Base-by-base conservation (phyloP, 2,329 filamentous ascomycete genomes). In the Penicillium sp. region DNA sequence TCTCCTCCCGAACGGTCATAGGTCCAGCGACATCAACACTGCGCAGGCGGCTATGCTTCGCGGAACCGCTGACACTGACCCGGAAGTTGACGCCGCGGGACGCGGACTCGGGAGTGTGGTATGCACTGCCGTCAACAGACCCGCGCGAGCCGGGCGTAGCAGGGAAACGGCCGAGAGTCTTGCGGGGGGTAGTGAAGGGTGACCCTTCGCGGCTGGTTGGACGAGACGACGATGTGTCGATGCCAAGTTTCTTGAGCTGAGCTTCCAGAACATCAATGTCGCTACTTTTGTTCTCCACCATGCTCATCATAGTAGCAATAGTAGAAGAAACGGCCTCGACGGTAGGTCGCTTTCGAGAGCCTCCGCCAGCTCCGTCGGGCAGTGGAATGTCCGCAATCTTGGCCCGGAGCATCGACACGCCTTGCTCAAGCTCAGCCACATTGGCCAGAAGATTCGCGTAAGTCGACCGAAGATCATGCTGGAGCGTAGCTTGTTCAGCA, bases 261-360 rank as follows among this genome's bases (percentile, higher is more conserved):
- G 88, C 86, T 77, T 98, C 95, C 35, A 98, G 83, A 6, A 96
- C 86, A 73, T 96, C 92, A 54, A 99, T 87, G 68, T 98, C 94
- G 58, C 89, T 91, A 71, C 90, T 95, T 72, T 91, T 90, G 78
- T 92, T 91, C 80, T 98, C 91, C 0, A 90, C 90, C 89, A 97
- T 94, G 60, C 82, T 85, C 36, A 93, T 97, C 89, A 99, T 93
- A 71, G 95, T 96, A 58, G 83, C 82, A 65, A 99, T 96, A 1
- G 95, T 99, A 60, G 90, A 91, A 66, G 93, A 89, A 19, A 99
- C 91, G 0, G 92, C 91, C 68, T 97, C 95, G 10, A 97, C 91
- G 0, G 93, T 97, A 0, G 95, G 95, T 4, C 88, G 85, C 52
- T 83, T 68, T 43, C 60, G 61, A 54, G 55, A 56, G 13, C 14